Base-by-base conservation (phyloP, 192 early-diverging fungal genomes). In the Mortierella antarctica region DNA sequence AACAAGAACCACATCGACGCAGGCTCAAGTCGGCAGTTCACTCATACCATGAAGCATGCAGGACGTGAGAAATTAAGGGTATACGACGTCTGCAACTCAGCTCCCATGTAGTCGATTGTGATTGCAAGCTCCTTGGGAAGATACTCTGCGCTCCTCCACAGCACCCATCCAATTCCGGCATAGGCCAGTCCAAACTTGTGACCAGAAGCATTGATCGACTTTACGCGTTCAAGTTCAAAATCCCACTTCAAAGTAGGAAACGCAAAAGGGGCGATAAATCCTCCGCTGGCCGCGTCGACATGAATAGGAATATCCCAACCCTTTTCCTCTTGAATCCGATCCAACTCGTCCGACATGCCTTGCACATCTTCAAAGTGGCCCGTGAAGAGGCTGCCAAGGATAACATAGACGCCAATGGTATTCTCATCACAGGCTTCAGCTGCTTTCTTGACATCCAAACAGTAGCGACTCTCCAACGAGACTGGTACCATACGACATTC, bases 171-270 rank as follows among this genome's bases (percentile, higher is more conserved):
- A 56, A 96, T 84, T 53, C 95, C 95, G 6, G 93, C 88, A 71
- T 94, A 94, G 11, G 89, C 86, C 45, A 96, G 86, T n/a, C 95
- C 95, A 84, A 87, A 96, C 78, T 96, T 96, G 89, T 95, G 94
- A 53, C 95, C 93, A 52, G 91, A 92, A 20, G 89, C 89, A 74
- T 95, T 95, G 83, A 96, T 96, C 18, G 91, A 93, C 8, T 85
- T 87, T 13, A 96, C 95, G 14, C 87, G 91, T 4, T 76, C 72
- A 14, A 95, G 83, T 78, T 83, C 70, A 57, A 77, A 70, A 51
- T 88, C 85, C 95, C 95, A 96, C 58, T 85, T 83, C 45, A 95
- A 84, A 11, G 92, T 86, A 20, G 94, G 94, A 51, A 84, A 85
- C 8, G 89, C 86, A 86, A 96, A 96, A 5, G 95, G 95, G 11